Evolutionary conservation across 2,329 filamentous ascomycete species (phyloP).

Genomic region (Verticillium klebahnii): DNA sequence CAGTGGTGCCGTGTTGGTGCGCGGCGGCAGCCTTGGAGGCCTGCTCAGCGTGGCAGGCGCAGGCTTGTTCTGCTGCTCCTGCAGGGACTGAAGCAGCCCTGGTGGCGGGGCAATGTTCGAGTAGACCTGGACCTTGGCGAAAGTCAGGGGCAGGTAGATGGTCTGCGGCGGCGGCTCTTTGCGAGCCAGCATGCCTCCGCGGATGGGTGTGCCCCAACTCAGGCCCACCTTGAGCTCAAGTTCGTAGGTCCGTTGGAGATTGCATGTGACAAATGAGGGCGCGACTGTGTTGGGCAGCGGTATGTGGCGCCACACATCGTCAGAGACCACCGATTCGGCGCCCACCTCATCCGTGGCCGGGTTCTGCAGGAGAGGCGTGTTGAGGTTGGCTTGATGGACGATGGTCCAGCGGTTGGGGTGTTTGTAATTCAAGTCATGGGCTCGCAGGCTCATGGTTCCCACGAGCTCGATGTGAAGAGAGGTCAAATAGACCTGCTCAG

Average conservation of each 20-base stretch:
- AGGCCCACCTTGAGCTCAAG: constrained; percentile 78
- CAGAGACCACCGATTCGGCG: constrained; percentile 65
- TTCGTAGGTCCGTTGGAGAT: constrained; percentile 76
- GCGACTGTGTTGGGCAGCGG: constrained; percentile 80
- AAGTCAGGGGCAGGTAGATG: constrained; percentile 72
- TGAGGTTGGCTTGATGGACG: constrained; percentile 65
- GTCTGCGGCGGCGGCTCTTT: constrained; percentile 52
- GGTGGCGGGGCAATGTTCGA: constrained; percentile 82
- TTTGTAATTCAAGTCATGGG: constrained; percentile 66
- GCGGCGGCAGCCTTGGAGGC: constrained; percentile 30
- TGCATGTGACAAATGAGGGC: constrained; percentile 85
- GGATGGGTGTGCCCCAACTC: constrained; percentile 59
- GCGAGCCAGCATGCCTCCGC: constrained; percentile 18
- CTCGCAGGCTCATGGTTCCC: constrained; percentile 72
- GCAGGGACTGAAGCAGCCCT: constrained; percentile 64
- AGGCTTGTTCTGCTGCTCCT: constrained; percentile 22
- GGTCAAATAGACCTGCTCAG: constrained; percentile 68
- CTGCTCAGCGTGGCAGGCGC: constrained; percentile 25
- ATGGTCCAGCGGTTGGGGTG: constrained; percentile 76
- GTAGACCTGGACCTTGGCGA: constrained; percentile 71
- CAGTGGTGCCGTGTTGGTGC: constrained; percentile 19
- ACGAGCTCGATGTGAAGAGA: constrained; percentile 79
- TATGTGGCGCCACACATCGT: constrained; percentile 65
- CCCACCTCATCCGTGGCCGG: constrained; percentile 51
- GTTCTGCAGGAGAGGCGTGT: constrained; percentile 60